Evolutionary conservation across 2,329 filamentous ascomycete species (phyloP), one percentile per base, ranked within the genome.

Genomic region (Zelopaecilomyces penicillatus): DNA sequence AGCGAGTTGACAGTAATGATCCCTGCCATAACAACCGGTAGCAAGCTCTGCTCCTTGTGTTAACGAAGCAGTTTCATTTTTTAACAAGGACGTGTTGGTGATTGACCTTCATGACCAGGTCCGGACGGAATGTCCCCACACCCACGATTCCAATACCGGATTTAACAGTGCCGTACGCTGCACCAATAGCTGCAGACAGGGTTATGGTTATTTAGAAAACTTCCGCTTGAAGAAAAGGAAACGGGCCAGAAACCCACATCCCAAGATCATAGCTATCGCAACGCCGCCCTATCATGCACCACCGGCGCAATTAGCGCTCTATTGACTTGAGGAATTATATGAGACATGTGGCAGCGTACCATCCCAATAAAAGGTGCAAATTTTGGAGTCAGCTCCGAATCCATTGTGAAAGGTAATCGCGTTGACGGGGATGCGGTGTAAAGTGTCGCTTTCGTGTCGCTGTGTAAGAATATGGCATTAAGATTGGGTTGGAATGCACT

Each of bases 1-100:
- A 98, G 85, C 42, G 90, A 87, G 71, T 98, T 98, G 56, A 98
- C 93, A 48, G 91, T 93, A 60, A 98, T 89, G 64, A 98, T 98
- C 79, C 93, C 93, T 57, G 93, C 94, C 93, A 98, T 98, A 73
- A 98, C 83, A 54, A 93, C 85, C 51, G 87, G 86, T 55, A 90
- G 90, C 42, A 91, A 72, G 45, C 84, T 89, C 85, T 88, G 56
- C 32, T 12, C 6, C 33, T 12, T 12, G 11, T 41, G 47, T 58
- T 43, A 59, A 53, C 46, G 5, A 33, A 45, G 32, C 3, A 12
- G 32, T 34, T 34, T 9, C 32, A 34, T 34, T 9, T 34, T 12
- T 3, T 9, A 3, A 12, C 8, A 9, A 12, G 32, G 34, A 4
- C 28, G 7, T 12, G 30, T 27, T 31, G n/a, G 27, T 4, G 27